These are phyloP conservation scores for Tanacetum coccineum DNA, from an alignment of 129 eudicot genomes.

Conservation along the genomic window DNA sequence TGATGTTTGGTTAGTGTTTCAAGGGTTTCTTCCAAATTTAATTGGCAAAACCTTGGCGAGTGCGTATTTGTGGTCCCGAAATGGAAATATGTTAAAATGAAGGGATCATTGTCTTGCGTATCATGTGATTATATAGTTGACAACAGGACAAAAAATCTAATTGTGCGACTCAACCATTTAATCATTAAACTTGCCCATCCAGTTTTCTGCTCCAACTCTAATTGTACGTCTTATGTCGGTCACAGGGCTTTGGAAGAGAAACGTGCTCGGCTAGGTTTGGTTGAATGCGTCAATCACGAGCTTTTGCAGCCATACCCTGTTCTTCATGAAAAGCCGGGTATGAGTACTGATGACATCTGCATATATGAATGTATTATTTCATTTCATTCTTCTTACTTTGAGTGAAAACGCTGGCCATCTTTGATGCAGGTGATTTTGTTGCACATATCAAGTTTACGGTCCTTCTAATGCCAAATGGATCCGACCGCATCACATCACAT, in stretches of 20 bases:
- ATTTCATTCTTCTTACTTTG: neutral
- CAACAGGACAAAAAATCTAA: too few relatives aligned
- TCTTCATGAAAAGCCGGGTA: conserved; percentile 89
- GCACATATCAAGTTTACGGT: conserved; percentile 95
- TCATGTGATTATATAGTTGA: too few relatives aligned
- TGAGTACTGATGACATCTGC: too few relatives aligned
- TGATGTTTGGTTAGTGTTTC: too few relatives aligned
- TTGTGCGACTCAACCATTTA: neutral
- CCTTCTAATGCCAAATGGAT: conserved; percentile 96
- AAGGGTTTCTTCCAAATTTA: too few relatives aligned
- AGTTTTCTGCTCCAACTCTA: neutral
- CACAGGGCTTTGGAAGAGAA: conserved; percentile 85
- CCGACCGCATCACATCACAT: conserved; percentile 84
- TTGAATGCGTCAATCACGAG: conserved; percentile 87
- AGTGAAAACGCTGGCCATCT: neutral
- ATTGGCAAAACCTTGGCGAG: conserved; percentile 61
- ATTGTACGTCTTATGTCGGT: neutral
- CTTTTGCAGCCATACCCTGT: conserved; percentile 91
- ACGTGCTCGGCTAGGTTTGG: conserved; percentile 77
- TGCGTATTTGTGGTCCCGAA: too few relatives aligned
- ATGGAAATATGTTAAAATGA: too few relatives aligned
- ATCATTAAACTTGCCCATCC: neutral
- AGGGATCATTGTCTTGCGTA: too few relatives aligned
- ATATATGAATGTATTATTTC: too few relatives aligned
- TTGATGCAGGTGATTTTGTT: conserved; percentile 75